Base-by-base conservation (phyloP, 1,284 basidiomycete species). In the Naganishia albida region DNA sequence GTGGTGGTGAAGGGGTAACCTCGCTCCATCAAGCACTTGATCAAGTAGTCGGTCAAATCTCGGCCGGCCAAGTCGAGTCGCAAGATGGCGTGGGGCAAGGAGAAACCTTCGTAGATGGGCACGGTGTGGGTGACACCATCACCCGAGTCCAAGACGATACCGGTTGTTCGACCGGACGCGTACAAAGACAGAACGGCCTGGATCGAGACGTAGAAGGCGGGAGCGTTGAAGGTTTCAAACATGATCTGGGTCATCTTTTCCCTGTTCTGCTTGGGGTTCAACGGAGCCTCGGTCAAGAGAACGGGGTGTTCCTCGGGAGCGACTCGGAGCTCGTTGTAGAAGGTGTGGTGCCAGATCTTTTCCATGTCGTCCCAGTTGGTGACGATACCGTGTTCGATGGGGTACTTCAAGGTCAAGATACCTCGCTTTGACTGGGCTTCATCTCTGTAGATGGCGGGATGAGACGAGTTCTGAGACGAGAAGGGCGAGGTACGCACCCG, bases 211-310 rank as follows among this genome's bases (percentile, higher is more conserved):
- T 93, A 93, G 85, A 94, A 93, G 18, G 91, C 91, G 64, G 91
- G 91, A 4, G 86, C 87, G 81, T 93, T 94, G 86, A 95, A 94
- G 52, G 91, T 94, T 85, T 95, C 91, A 80, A 95, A 95, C 90
- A 93, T 93, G 84, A 93, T 93, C 82, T 93, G 91, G 69, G 91
- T 93, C 91, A 93, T 93, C 85, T 93, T 93, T 83, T 95, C 91
- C 78, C 91, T 84, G 84, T 94, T 93, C 68, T 88, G 88, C 85
- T 93, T 94, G 73, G 92, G 91, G 84, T 93, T 95, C 71, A 93
- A 86, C 82, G 91, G 85, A n/a, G 91, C 92, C 82, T 95, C 92
- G 70, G 92, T 94, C 84, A 95, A 84, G 49, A 95, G 85, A 70
- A 93, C 89, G 70, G 92, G 91, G 84, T 94, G 91, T 83, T 94